Evolutionary conservation across 257 asterid species (phyloP).

Genomic region (Ajuga chamaepitys): DNA sequence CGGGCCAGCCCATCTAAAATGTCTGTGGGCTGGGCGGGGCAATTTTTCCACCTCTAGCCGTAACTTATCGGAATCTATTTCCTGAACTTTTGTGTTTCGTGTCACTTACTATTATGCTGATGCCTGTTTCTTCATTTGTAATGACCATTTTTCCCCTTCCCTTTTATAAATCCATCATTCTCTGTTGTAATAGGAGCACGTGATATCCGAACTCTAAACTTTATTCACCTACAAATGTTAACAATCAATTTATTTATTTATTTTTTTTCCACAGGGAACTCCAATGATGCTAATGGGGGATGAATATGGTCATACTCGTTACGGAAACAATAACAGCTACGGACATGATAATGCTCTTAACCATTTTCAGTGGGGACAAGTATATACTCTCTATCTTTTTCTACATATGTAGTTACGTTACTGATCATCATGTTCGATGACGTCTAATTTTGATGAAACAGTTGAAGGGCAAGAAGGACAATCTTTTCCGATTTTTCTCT

Average conservation of each 20-base stretch:
- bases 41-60: no score
- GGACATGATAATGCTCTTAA: constrained; percentile 90
- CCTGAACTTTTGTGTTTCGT: not conserved
- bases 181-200: constrained; percentile 2
- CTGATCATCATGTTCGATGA: constrained; percentile 3
- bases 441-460: constrained; percentile 30
- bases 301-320: constrained; percentile 94
- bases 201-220: not conserved
- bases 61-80: no score
- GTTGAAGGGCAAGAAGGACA: constrained; percentile 69
- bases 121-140: not conserved
- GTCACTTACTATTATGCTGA: not conserved
- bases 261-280: constrained; percentile 57
- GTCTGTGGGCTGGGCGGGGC: no score
- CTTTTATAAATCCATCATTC: not conserved
- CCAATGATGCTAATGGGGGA: constrained; percentile 99
- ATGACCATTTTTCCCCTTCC: not conserved
- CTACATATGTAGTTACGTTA: not conserved
- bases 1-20: no score
- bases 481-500: constrained; percentile 81
- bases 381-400: constrained; percentile 27
- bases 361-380: constrained; percentile 88
- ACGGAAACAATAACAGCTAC: constrained; percentile 92
- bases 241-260: not conserved
- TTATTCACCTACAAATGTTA: not conserved